phyloP scores from a whole-genome alignment of 139 green algal genomes.

The Coelastrella sp. region DNA sequence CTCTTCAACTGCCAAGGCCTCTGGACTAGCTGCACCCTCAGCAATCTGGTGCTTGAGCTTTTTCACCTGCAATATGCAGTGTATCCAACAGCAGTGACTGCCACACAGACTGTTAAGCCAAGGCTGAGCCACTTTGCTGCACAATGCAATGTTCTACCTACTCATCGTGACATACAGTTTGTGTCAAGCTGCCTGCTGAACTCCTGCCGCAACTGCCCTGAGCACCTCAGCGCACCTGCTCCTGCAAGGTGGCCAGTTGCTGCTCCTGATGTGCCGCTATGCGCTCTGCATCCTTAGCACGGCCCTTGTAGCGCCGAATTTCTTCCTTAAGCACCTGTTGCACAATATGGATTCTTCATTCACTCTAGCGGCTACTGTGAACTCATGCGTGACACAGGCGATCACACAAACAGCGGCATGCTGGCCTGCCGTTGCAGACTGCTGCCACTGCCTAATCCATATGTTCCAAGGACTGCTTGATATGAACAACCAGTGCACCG shows the following conservation, averaged over 20 bases:
- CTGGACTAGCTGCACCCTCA: constrained; percentile 5
- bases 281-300: constrained; percentile 11
- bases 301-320: constrained; percentile 21
- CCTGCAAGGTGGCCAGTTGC: neutral
- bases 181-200: no score
- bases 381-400: no score
- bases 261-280: constrained; percentile 8
- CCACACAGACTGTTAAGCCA: no score
- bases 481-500: neutral
- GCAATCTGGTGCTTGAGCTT: neutral
- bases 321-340: constrained; percentile 44
- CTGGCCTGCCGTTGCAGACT: neutral
- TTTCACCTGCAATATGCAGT: neutral
- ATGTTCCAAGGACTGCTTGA: neutral
- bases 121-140: neutral
- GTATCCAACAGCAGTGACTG: no score
- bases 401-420: neutral
- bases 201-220: no score
- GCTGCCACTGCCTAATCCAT: neutral
- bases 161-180: no score
- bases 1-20: constrained; percentile 6
- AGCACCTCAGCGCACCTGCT: neutral
- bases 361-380: no score
- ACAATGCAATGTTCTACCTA: neutral
- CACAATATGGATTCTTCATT: neutral